A percentile compares a stretch with the other conserved stretches of the same genome.
Evolutionary conservation across 2,329 filamentous ascomycete species (phyloP).

Genomic region (Alternaria alternata): DNA sequence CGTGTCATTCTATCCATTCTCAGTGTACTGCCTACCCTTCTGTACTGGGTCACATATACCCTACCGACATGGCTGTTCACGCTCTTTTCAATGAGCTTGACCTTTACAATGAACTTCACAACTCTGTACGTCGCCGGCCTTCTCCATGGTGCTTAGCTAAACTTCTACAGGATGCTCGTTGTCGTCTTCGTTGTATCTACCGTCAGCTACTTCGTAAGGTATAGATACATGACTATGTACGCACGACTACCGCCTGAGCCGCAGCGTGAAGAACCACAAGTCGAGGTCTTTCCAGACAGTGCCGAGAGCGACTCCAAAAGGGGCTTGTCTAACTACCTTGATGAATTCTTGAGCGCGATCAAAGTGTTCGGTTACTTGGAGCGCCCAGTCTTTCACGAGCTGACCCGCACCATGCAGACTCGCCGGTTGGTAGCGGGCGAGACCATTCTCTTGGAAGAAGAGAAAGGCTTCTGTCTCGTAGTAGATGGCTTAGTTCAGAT

Average conservation of each 20-base stretch:
- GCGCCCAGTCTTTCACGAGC: slow-evolving; percentile 94
- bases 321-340: slow-evolving; percentile 92
- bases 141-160: slow-evolving; percentile 34
- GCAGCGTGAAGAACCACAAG: slow-evolving; percentile 91
- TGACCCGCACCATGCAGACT: slow-evolving; percentile 98
- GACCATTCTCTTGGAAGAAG: slow-evolving; percentile 92
- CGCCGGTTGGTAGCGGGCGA: slow-evolving; percentile 95
- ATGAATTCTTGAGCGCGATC: slow-evolving; percentile 97
- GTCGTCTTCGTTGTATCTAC: slow-evolving; percentile 79
- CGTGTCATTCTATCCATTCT: slow-evolving; percentile 60
- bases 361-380: slow-evolving; percentile 99
- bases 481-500: slow-evolving; percentile 97
- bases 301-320: slow-evolving; percentile 90
- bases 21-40: slow-evolving; percentile 63
- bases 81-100: slow-evolving; percentile 89
- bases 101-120: slow-evolving; percentile 98
- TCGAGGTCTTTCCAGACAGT: slow-evolving; percentile 93
- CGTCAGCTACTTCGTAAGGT: slow-evolving; percentile 91
- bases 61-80: slow-evolving; percentile 89
- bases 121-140: slow-evolving; percentile 72
- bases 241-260: slow-evolving; percentile 91
- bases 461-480: slow-evolving; percentile 97
- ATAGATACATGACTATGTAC: slow-evolving; percentile 97
- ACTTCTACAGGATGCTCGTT: slow-evolving; percentile 63
- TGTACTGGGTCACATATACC: slow-evolving; percentile 86